Base-by-base conservation (phyloP, 768 basidiomycete genomes). In the Mycena filopes region DNA sequence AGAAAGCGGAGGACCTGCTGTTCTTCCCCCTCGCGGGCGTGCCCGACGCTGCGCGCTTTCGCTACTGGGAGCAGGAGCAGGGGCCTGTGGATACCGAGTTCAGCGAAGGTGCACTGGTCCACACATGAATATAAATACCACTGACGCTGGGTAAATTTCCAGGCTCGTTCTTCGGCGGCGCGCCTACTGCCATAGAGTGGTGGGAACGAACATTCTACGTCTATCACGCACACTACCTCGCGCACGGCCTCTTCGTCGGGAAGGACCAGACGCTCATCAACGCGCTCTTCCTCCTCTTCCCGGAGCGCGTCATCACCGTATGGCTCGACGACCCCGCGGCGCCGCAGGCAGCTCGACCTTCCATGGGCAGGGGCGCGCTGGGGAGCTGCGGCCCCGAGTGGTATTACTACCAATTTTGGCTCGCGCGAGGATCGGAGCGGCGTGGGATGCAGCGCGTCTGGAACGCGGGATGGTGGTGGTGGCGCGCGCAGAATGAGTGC, bases 121-220 rank as follows among this genome's bases (percentile, higher is more conserved):
- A 36, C 10, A 2, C 11, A 15, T n/a, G 28, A 29, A 25, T 25
- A 41, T 21, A 18, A 45, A 12, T 40, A n/a, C 18, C 31, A 26
- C 16, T 58, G 21, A 41, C 54, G 16, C 15, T 43, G n/a, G n/a
- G 31, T 16, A 31, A 25, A 18, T 28, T 8, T 48, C 65, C 86
- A n/a, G 87, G 85, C 21, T 86, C 86, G 0, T 87, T 87, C 71
- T 88, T 88, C 60, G 87, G 87, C 12, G 86, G 86, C 12, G 71
- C 80, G 0, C 82, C 82, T 1, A 41, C 68, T 10, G 77, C 84
- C 0, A 73, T 87, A 28, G 66, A 76, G 4, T 86, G 85, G 86
- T 87, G 78, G 74, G 70, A 78, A 0, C 59, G 72, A 15, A 73
- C 74, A 1, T 89, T 80, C 71, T 88, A 86, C 70, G 75, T 78